These are phyloP conservation scores for Citrullus amarus DNA, from an alignment of 306 rosid genomes.

Conservation along the genomic window DNA sequence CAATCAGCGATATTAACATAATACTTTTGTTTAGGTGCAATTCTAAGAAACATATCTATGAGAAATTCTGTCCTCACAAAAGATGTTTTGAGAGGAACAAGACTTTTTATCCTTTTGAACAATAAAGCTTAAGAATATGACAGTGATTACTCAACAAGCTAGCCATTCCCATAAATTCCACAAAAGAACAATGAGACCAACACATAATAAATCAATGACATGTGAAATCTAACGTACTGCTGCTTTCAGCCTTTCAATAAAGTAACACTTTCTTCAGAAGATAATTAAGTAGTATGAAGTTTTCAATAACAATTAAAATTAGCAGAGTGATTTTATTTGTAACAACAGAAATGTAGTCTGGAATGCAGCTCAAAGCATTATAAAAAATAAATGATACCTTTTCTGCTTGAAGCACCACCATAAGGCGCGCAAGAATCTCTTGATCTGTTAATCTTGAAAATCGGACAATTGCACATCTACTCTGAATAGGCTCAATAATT, in stretches of 20 bases:
- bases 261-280: background rate
- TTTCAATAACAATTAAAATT: background rate
- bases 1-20: background rate
- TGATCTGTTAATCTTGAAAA: conserved; percentile 75
- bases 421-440: conserved; percentile 80
- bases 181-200: background rate
- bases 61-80: background rate
- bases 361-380: background rate
- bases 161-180: background rate
- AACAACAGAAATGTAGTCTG: background rate
- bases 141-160: background rate
- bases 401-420: conserved; percentile 85
- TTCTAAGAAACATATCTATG: background rate
- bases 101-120: background rate
- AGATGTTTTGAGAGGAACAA: background rate
- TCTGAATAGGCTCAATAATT: conserved; percentile 94
- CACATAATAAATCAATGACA: background rate
- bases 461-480: conserved; percentile 93
- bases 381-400: conserved; percentile 33
- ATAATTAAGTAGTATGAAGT: background rate
- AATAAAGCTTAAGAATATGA: background rate
- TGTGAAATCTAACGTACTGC: background rate
- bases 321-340: background rate
- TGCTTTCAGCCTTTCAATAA: background rate
- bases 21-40: background rate